phyloP scores from a whole-genome alignment of 2,329 filamentous ascomycete genomes.

The Alternaria incomplexa region DNA sequence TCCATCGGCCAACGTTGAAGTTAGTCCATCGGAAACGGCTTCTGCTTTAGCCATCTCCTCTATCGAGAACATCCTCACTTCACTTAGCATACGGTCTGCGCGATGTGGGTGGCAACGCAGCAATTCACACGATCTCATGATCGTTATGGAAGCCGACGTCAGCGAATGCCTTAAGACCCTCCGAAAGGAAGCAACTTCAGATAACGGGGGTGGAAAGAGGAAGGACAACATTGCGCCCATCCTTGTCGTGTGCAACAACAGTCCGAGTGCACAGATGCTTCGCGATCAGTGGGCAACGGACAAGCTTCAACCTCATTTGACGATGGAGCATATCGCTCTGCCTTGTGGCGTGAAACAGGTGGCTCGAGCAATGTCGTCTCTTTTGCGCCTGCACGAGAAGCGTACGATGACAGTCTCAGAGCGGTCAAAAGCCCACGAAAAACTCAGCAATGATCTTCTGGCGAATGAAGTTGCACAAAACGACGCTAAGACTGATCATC shows the following conservation, averaged over 20 bases:
- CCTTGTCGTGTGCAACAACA: not conserved
- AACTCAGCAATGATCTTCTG: not conserved
- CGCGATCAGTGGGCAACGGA: not conserved
- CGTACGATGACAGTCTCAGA: not conserved
- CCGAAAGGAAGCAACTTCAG: not conserved
- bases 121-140: not conserved
- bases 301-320: not conserved
- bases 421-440: not conserved
- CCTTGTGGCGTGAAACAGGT: not conserved
- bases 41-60: not conserved
- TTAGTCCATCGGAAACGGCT: not conserved
- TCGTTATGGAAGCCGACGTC: not conserved
- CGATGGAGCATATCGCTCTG: not conserved
- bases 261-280: not conserved
- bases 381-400: not conserved
- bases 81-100: not conserved
- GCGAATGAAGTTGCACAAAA: not conserved
- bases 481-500: not conserved
- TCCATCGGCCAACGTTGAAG: not conserved
- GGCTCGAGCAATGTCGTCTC: not conserved
- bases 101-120: not conserved
- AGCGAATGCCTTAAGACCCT: not conserved
- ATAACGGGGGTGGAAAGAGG: not conserved
- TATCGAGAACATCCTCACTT: not conserved
- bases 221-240: not conserved